Evolutionary conservation across 2,329 filamentous ascomycete genomes (phyloP), one percentile per base, ranked within the genome.

Genomic region (Hypoxylon sp.): DNA sequence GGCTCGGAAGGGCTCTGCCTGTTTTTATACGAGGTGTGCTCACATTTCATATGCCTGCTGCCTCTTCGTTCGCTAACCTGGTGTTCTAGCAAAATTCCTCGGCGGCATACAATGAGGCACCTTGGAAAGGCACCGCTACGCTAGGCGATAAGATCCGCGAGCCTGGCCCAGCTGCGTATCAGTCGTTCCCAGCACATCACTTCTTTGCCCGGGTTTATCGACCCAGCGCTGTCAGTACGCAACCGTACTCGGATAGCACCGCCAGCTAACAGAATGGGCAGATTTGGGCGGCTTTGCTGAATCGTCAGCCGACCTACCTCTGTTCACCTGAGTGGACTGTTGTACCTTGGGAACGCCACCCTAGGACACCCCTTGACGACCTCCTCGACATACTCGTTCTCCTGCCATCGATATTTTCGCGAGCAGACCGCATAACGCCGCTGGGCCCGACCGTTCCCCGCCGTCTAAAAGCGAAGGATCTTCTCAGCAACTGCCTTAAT

Each of bases 151-250:
- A 61, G 8, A 70, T 83, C 46, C 74, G 74, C 42, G 74, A 73
- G 20, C 68, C 74, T 15, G 82, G 82, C 0, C 80, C 83, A 0
- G 70, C 72, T 2, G 69, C 72, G 37, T 85, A 83, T 58, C 74
- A 74, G 31, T 70, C 70, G 0, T 86, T 86, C 49, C 83, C 83
- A 1, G 75, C 79, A 9, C 83, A 86, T 55, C 83, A 86, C 65
- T 85, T 83, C 67, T 86, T 85, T 53, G 78, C 79, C 20, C 77
- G 82, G 9, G 76, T 85, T 4, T 85, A 81, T 62, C 78, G 83
- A 20, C 81, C 79, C 11, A 77, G 74, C 43, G 80, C 79, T 41
- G 83, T 84, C 73, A 74, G 82, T 75, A 35, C 3, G 13, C 26
- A 40, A 7, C 15, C 41, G 20, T 23, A 8, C 20, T n/a, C 3